Evolutionary conservation across 2,329 filamentous ascomycete species (phyloP), one percentile per base, ranked within the genome.

Genomic region (Seiridium unicorne): DNA sequence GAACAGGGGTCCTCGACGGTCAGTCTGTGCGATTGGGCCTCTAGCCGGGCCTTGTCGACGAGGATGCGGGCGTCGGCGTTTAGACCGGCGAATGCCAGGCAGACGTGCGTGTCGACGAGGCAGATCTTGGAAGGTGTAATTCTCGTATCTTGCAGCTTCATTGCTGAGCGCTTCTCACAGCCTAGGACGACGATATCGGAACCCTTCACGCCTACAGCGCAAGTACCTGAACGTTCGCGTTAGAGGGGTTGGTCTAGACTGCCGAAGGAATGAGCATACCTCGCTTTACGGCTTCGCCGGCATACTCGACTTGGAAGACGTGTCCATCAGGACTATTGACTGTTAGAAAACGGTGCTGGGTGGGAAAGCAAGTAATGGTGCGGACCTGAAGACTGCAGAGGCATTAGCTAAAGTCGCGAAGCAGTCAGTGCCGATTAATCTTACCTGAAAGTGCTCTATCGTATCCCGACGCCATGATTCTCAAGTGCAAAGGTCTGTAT

Each of bases 241-340:
- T 48, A 44, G 61, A 61, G 35, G 44, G 34, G 18, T 8, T 34
- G 11, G 10, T 6, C 3, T 18, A 8, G 9, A 44, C 35, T n/a
- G 49, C 26, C 35, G 2, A 18, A 53, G 13, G 44, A 42, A 40
- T 51, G 49, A 51, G 59, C 74, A 62, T 81, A 95, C 94, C 95
- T 92, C 95, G 83, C 85, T 99, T 99, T 68, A 99, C 95, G 68
- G 95, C 95, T 81, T 99, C 95, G 68, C 96, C 90, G 60, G 95
- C 95, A 86, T 99, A 99, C 85, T 99, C 95, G 73, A 99, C 95
- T 80, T 99, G 95, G 82, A 99, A 99, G 72, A 99, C 95, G 83
- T 99, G 95, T 79, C 95, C 95, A 81, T 99, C 95, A 73, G 95
- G 95, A 86, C 94, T 98, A 73, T 54, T 60, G 53, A 53, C n/a